These are phyloP conservation scores for Cercospora beticola DNA, from an alignment of 2,329 filamentous ascomycete genomes.

Conservation along the genomic window DNA sequence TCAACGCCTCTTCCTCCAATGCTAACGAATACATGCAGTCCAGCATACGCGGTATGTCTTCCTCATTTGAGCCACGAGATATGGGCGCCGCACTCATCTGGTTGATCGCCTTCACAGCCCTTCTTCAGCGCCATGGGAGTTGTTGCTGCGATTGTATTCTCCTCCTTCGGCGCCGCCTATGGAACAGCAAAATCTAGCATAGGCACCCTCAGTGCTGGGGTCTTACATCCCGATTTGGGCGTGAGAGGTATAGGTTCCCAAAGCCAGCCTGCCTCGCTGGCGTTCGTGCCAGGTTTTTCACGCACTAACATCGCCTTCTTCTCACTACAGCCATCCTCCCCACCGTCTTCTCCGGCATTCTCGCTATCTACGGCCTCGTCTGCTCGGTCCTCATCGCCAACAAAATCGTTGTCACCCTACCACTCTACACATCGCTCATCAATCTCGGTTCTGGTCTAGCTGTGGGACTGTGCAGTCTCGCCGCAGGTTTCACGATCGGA, in stretches of 20 bases:
- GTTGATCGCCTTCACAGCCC: constrained; percentile 6
- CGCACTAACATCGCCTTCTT: not conserved
- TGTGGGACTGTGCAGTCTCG: constrained; percentile 14
- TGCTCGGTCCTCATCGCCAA: constrained; percentile 19
- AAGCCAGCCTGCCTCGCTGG: not conserved
- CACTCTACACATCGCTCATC: constrained; percentile 19
- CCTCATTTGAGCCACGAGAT: not conserved
- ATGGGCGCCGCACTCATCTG: not conserved
- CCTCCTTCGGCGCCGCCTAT: constrained; percentile 21
- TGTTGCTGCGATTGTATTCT: constrained; percentile 24
- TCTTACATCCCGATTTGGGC: constrained; percentile 21
- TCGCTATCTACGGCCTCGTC: constrained; percentile 24
- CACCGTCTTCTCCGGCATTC: constrained; percentile 21
- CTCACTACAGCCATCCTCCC: constrained; percentile 6
- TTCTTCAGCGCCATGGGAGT: constrained; percentile 26
- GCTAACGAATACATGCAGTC: not conserved
- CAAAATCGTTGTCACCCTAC: constrained; percentile 15
- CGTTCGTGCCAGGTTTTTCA: no score
- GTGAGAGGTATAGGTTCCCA: not conserved
- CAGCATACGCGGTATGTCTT: not conserved
- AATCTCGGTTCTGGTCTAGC: constrained; percentile 21
- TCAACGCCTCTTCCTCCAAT: not conserved
- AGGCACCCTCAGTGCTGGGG: constrained; percentile 17
- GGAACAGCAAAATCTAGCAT: constrained; percentile 22
- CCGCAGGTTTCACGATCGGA: constrained; percentile 22